Conservation (phyloP, 176 grass and related monocot genomes). For the Oryza meridionalis region DNA sequence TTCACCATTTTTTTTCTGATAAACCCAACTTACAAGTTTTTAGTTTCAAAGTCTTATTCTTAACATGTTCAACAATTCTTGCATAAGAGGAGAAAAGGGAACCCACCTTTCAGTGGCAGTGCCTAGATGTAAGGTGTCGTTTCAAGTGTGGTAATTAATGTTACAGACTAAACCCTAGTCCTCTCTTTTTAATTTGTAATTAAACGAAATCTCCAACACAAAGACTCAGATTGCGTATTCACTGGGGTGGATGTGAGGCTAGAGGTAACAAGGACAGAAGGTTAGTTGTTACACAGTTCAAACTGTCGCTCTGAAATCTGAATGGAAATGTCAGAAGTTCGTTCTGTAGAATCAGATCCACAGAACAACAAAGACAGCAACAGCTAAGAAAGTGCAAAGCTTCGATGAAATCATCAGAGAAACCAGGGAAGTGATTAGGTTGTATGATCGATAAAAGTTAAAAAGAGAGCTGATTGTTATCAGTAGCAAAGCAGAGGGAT, state of each 20-base stretch:
- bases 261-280: neutral
- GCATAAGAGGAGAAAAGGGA: neutral
- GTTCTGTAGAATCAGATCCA: constrained; percentile 46
- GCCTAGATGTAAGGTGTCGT: neutral
- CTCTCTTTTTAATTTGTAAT: neutral
- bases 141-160: neutral
- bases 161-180: neutral
- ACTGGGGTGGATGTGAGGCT: neutral
- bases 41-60: constrained; percentile 21
- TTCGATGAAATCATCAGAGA: constrained; percentile 30
- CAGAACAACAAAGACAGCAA: constrained; percentile 26
- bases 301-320: neutral
- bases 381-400: constrained; percentile 36
- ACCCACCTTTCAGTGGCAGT: constrained; percentile 7
- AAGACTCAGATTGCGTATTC: neutral
- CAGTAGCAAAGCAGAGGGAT: constrained; percentile 7
- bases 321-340: constrained; percentile 17
- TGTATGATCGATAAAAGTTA: constrained; percentile 31
- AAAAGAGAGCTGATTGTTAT: constrained; percentile 25
- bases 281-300: neutral
- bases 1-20: constrained; percentile 28
- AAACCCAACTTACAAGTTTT: neutral
- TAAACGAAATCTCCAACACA: neutral
- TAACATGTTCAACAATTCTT: neutral
- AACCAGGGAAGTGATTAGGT: constrained; percentile 31